Conservation (phyloP, 345 rosid genomes). For the Lenwebbia sp. region DNA sequence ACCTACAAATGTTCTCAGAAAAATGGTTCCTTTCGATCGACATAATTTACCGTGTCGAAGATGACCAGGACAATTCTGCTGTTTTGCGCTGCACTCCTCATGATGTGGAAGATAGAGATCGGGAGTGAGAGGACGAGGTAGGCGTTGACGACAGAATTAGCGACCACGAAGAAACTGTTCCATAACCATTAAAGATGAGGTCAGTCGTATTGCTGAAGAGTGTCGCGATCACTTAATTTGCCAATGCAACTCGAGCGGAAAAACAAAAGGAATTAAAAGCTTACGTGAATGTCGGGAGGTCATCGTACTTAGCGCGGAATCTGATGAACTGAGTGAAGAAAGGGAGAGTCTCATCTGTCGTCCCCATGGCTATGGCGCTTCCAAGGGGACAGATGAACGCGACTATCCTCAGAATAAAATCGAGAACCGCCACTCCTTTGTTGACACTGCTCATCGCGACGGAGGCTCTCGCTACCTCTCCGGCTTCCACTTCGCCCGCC, state of each 20-base stretch:
- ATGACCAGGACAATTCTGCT: slow-evolving; percentile 2
- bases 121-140: slow-evolving; percentile 3
- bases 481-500: slow-evolving; percentile 26
- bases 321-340: slow-evolving; percentile 35
- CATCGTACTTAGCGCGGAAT: slow-evolving; percentile 37
- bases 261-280: background rate
- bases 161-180: slow-evolving; percentile 58
- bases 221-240: background rate
- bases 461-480: slow-evolving; percentile 11
- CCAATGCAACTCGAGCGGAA: background rate
- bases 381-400: slow-evolving; percentile 27
- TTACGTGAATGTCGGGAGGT: slow-evolving; percentile 42
- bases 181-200: background rate
- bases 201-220: too few relatives aligned
- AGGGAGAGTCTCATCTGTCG: slow-evolving; percentile 51
- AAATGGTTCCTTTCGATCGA: background rate
- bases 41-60: slow-evolving; percentile 3
- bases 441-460: slow-evolving; percentile 4
- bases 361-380: slow-evolving; percentile 48
- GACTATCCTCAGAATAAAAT: slow-evolving; percentile 31
- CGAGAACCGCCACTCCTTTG: slow-evolving; percentile 23
- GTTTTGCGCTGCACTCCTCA: slow-evolving; percentile 3
- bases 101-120: slow-evolving; percentile 3
- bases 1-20: slow-evolving; percentile 17
- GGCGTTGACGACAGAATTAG: slow-evolving; percentile 25